A percentile compares a stretch with the other conserved stretches of the same genome.
Conservation (phyloP, 2,329 filamentous ascomycete species). For the Capronia americana region DNA sequence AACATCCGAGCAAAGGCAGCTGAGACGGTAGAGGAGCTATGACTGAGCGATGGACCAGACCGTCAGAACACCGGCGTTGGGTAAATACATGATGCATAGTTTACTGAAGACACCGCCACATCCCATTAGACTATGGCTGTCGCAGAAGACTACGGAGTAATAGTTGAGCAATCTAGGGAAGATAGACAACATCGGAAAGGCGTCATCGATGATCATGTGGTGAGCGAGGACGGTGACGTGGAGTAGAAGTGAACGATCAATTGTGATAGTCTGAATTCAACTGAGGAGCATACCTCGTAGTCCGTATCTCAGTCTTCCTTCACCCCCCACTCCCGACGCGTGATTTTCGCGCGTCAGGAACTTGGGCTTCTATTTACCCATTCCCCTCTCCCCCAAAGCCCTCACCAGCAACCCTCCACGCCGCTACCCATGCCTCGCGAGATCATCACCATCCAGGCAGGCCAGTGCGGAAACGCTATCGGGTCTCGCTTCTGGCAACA, state of each 20-base stretch:
- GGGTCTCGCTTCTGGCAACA: constrained; percentile 99
- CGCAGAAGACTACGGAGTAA: not conserved
- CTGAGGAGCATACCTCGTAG: not conserved
- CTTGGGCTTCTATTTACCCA: not conserved
- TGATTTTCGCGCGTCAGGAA: not conserved
- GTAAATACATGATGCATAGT: not conserved
- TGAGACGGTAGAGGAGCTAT: constrained; percentile 13
- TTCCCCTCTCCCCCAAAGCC: not conserved
- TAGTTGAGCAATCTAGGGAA: too few relatives aligned
- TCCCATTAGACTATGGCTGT: not conserved
- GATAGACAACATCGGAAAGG: too few relatives aligned
- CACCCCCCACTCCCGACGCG: not conserved
- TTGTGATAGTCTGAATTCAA: too few relatives aligned
- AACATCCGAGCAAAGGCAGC: constrained; percentile 23
- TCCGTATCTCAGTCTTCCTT: not conserved
- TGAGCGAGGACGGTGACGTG: too few relatives aligned
- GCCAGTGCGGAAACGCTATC: constrained; percentile 58
- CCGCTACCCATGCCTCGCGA: constrained; percentile 61
- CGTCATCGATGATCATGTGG: too few relatives aligned
- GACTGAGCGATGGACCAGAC: not conserved
- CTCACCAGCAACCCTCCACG: not conserved
- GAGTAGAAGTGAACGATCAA: not conserved
- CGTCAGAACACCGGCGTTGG: not conserved
- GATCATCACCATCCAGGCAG: constrained; percentile 98
- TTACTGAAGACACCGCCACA: not conserved